Base-by-base conservation (phyloP, 169 alveolate species). In the Plasmodium chabaudi region DNA sequence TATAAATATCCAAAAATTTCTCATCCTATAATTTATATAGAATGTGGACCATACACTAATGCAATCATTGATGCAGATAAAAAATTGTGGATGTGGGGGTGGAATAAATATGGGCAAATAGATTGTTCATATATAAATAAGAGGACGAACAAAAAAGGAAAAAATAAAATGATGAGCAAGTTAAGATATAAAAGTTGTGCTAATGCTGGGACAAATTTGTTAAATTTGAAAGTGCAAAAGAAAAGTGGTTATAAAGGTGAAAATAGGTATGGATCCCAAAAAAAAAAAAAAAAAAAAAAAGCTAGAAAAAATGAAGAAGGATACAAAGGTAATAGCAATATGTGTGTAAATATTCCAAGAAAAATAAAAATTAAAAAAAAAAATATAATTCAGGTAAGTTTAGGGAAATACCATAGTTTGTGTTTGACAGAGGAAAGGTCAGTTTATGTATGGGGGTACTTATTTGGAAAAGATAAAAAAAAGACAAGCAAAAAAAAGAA, bases 391-490 rank as follows among this genome's bases (percentile, higher is more conserved):
- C 90, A 82, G 39, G 63, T 82, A 1, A 82, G 90, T 65, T 13
- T 82, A 25, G 82, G 90, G 0, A 82, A 82, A 49, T 82, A 82
- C 59, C 82, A 82, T 67, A 60, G 90, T 47, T 47, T 82, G 1
- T 82, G 90, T 17, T 71, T 82, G 39, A 67, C 90, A 19, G 84
- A 82, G 49, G 90, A 82, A 15, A 65, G 68, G 49, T 65, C 65
- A 21, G 84, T 82, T 13, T 82, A 82, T 42, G 68, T 82, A 55
- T 82, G 90, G 90, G 90, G 90, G 15, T 82, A 82, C 42, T 46
- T 82, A 60, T 67, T 67, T 44, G 63, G 27, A 6, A 61, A 15
- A 25, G 13, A 55, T 23, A 56, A 25, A 19, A 27, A 55, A 57
- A 27, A 56, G 19, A n/a, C 17, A 23, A 67, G 15, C 3, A 19